Conservation (phyloP, 2,329 filamentous ascomycete genomes). For the Ascocoryne sarcoides region DNA sequence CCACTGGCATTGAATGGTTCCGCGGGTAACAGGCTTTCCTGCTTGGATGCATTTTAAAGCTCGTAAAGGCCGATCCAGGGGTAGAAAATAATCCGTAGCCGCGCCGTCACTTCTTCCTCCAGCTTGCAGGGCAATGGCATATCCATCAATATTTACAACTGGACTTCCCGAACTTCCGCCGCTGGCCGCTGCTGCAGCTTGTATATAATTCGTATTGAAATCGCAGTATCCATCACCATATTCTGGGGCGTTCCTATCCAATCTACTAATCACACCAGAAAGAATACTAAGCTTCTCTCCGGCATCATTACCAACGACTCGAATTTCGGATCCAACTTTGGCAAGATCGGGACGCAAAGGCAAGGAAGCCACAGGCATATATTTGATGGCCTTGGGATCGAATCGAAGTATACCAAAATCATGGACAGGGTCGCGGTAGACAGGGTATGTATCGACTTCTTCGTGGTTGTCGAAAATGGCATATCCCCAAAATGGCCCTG, state of each 20-base stretch:
- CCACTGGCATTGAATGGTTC: constrained; percentile 98
- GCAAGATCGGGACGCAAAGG: constrained; percentile 78
- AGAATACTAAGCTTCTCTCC: constrained; percentile 97
- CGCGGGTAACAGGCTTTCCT: constrained; percentile 67
- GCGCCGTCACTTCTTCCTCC: constrained; percentile 90
- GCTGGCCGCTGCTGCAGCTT: constrained; percentile 92
- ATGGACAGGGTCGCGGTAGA: constrained; percentile 96
- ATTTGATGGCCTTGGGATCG: constrained; percentile 91
- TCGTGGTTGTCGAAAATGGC: constrained; percentile 99
- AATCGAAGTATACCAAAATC: constrained; percentile 97
- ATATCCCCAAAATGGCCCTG: constrained; percentile 96
- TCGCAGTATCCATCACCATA: constrained; percentile 98
- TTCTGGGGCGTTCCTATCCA: constrained; percentile 94
- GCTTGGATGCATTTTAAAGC: constrained; percentile 79
- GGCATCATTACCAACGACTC: constrained; percentile 96
- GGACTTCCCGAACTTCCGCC: constrained; percentile 97
- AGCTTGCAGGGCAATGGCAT: constrained; percentile 85
- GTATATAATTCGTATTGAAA: constrained; percentile 94
- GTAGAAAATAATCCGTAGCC: constrained; percentile 95
- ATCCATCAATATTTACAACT: constrained; percentile 90
- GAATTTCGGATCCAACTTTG: constrained; percentile 84
- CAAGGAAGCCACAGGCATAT: constrained; percentile 82
- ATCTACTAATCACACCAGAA: constrained; percentile 90
- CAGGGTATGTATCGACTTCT: constrained; percentile 87
- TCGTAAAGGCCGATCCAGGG: constrained; percentile 79